These are phyloP conservation scores for Suhomyces emberorum DNA, from an alignment of 805 yeast species.

Conservation along the genomic window DNA sequence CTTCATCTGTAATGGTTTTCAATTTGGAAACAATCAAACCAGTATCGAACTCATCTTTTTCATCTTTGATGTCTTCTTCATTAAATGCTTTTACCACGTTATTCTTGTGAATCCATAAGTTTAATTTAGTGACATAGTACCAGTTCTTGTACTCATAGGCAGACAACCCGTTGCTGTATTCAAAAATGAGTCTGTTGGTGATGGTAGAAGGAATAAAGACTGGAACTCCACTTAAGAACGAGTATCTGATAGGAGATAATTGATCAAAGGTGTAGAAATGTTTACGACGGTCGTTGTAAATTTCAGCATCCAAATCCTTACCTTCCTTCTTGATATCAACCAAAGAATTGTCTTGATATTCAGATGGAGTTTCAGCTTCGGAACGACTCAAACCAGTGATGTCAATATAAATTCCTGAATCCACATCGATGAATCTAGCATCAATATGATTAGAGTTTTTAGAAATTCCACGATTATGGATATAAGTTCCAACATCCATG, in stretches of 20 bases:
- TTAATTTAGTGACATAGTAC: slow-evolving; percentile 16
- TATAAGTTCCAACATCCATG: slow-evolving; percentile 17
- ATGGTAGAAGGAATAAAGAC: slow-evolving; percentile 14
- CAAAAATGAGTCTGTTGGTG: slow-evolving; percentile 16
- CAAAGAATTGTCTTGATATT: slow-evolving; percentile 12
- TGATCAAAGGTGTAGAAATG: slow-evolving; percentile 17
- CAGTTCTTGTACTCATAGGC: slow-evolving; percentile 13
- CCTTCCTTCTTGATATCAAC: slow-evolving; percentile 7
- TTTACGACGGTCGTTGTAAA: slow-evolving; percentile 16
- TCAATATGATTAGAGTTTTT: slow-evolving; percentile 41
- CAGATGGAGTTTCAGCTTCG: slow-evolving; percentile 21
- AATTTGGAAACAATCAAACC: slow-evolving; percentile 13
- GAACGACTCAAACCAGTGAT: slow-evolving; percentile 36
- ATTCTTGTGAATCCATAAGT: slow-evolving; percentile 17
- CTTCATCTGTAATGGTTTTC: slow-evolving; percentile 23
- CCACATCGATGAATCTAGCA: slow-evolving; percentile 50
- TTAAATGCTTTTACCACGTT: slow-evolving; percentile 6
- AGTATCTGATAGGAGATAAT: slow-evolving; percentile 16
- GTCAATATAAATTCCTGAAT: slow-evolving; percentile 40
- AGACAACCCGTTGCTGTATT: slow-evolving; percentile 15
- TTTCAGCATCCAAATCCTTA: slow-evolving; percentile 10
- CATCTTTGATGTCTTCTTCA: slow-evolving; percentile 3
- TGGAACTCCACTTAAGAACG: slow-evolving; percentile 18
- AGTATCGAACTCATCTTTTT: slow-evolving; percentile 9
- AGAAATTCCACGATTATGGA: slow-evolving; percentile 15